Evolutionary conservation across 1,284 basidiomycete genomes (phyloP).

Genomic region (Ceratobasidium sp.): DNA sequence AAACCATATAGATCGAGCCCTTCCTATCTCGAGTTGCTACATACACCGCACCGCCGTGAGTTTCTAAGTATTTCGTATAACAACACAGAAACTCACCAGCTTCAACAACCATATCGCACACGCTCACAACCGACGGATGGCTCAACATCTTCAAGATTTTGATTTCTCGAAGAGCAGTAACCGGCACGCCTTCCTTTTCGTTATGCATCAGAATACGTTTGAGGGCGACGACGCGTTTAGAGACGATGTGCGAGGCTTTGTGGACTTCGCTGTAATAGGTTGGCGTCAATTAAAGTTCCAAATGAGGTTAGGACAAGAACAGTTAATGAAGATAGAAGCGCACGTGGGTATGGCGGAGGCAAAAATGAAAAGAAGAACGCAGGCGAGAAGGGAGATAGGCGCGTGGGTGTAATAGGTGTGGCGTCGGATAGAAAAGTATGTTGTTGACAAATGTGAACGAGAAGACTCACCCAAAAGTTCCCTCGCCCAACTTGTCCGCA

Average conservation of each 20-base stretch:
- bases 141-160: conserved; percentile 93
- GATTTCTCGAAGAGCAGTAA: conserved; percentile 98
- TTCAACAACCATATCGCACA: conserved; percentile 88
- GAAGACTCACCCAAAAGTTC: conserved; percentile 89
- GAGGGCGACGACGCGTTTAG: conserved; percentile 77
- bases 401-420: conserved; percentile 15
- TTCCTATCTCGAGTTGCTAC: conserved; percentile 49
- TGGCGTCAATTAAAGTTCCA: conserved; percentile 1
- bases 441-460: too few species aligned
- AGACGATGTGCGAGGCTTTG: conserved; percentile 78
- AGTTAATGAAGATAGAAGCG: too few species aligned
- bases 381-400: neutral
- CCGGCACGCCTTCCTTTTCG: conserved; percentile 95
- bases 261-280: conserved; percentile 79
- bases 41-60: neutral
- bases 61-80: conserved; percentile 56
- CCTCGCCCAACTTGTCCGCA: conserved; percentile 90
- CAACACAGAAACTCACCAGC: conserved; percentile 58
- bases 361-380: neutral
- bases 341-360: too few species aligned
- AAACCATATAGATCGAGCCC: conserved; percentile 92
- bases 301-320: too few species aligned
- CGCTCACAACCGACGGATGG: conserved; percentile 88
- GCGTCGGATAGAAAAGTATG: too few species aligned
- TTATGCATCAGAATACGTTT: conserved; percentile 98